phyloP scores from a whole-genome alignment of 1,284 basidiomycete species.

The Apiotrichum akiyoshidainum region DNA sequence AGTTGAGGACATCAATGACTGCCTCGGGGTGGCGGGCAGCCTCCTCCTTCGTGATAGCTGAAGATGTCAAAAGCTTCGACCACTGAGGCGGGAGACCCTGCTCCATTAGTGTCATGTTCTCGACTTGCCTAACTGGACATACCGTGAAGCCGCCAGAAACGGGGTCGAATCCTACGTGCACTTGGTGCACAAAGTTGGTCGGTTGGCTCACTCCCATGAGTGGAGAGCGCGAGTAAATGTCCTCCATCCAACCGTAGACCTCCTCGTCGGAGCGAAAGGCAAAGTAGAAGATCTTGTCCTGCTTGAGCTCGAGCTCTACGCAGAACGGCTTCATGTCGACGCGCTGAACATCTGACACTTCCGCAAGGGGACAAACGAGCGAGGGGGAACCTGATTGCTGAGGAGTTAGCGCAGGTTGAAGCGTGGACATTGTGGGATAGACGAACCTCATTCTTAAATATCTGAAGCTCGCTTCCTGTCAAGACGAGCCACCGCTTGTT shows the following conservation, averaged over 20 bases:
- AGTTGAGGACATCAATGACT: slow-evolving; percentile 94
- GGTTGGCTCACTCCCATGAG: slow-evolving; percentile 90
- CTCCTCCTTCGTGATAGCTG: slow-evolving; percentile 95
- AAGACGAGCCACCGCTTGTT: slow-evolving; percentile 85
- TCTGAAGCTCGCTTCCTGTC: slow-evolving; percentile 71
- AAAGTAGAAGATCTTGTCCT: slow-evolving; percentile 58
- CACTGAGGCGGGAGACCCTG: slow-evolving; percentile 96
- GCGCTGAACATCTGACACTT: slow-evolving; percentile 82
- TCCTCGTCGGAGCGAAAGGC: slow-evolving; percentile 85
- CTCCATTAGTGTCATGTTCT: background rate
- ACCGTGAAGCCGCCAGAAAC: slow-evolving; percentile 89
- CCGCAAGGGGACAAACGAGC: slow-evolving; percentile 56
- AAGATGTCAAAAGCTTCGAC: slow-evolving; percentile 91
- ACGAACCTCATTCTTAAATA: slow-evolving; percentile 89
- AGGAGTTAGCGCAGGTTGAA: background rate
- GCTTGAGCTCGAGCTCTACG: slow-evolving; percentile 76
- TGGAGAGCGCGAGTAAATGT: slow-evolving; percentile 87
- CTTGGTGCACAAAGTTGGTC: slow-evolving; percentile 96
- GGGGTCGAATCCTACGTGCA: slow-evolving; percentile 96
- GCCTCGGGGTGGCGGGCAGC: slow-evolving; percentile 96
- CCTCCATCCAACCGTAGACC: slow-evolving; percentile 93
- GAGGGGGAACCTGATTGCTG: slow-evolving; percentile 39
- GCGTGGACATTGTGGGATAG: too few species aligned
- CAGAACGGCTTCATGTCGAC: slow-evolving; percentile 92
- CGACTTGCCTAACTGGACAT: slow-evolving; percentile 32